These are phyloP conservation scores for Phoma sp. DNA, from an alignment of 2,329 filamentous ascomycete species.

Conservation along the genomic window DNA sequence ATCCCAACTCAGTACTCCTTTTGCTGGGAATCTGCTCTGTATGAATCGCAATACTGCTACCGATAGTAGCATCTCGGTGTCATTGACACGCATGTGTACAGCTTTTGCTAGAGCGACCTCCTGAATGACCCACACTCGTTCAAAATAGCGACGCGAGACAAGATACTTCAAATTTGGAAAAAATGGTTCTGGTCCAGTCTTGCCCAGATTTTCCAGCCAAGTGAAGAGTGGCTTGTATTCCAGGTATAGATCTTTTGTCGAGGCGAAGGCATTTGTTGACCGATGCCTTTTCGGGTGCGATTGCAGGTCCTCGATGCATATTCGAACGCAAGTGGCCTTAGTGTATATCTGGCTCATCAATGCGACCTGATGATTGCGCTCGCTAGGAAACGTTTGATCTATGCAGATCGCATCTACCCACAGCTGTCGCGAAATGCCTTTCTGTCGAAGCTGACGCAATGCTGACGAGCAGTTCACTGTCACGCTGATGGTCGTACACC, in stretches of 20 bases:
- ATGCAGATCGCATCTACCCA: neutral
- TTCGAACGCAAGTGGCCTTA: neutral
- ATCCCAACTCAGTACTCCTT: neutral
- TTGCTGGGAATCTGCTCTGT: neutral
- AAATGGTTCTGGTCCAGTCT: neutral
- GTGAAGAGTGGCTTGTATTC: neutral
- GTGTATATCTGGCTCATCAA: constrained; percentile 20
- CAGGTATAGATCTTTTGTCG: too few relatives aligned
- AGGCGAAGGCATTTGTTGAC: too few relatives aligned
- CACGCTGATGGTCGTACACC: neutral
- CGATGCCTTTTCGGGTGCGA: too few relatives aligned
- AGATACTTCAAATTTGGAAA: neutral
- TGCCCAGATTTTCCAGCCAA: neutral
- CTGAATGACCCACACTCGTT: neutral
- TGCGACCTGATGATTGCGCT: constrained; percentile 21
- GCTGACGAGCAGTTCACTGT: neutral
- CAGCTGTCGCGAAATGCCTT: neutral
- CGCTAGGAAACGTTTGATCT: neutral
- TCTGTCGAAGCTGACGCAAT: neutral
- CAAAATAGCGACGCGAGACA: neutral
- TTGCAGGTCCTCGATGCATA: neutral
- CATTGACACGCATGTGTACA: neutral
- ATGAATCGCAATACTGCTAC: neutral
- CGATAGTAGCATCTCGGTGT: neutral
- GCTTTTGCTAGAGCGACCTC: neutral